Evolutionary conservation across 106 monocot genomes (phyloP).

Genomic region (Acorus calamus): DNA sequence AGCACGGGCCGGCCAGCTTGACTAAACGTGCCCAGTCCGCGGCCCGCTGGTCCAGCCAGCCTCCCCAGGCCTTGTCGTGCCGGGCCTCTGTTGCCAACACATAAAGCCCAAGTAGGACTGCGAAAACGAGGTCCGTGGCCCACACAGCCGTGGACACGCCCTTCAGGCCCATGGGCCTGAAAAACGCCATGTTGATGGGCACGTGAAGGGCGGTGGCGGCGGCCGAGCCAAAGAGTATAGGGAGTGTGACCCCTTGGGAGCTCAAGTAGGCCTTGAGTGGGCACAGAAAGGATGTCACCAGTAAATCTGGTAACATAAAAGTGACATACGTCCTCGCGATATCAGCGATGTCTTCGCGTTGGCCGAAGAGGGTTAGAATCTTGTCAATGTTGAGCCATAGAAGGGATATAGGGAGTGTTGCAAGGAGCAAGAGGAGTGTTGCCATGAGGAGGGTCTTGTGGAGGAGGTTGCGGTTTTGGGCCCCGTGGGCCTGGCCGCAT

Average conservation of each 20-base stretch:
- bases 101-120: slow-evolving; percentile 38
- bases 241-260: slow-evolving; percentile 69
- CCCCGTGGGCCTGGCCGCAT: slow-evolving; percentile 84
- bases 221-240: slow-evolving; percentile 53
- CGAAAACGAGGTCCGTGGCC: slow-evolving; percentile 48
- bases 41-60: slow-evolving; percentile 15
- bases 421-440: slow-evolving; percentile 42
- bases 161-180: slow-evolving; percentile 29
- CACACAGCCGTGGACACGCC: slow-evolving; percentile 75
- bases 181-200: slow-evolving; percentile 41
- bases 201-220: slow-evolving; percentile 49
- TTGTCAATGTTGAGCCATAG: slow-evolving; percentile 70
- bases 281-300: slow-evolving; percentile 54
- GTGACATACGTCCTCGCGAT: slow-evolving; percentile 41
- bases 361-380: slow-evolving; percentile 51
- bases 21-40: slow-evolving; percentile 27
- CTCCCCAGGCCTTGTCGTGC: background rate
- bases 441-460: slow-evolving; percentile 67
- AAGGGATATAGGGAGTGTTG: slow-evolving; percentile 54
- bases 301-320: slow-evolving; percentile 65
- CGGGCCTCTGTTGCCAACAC: slow-evolving; percentile 24
- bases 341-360: slow-evolving; percentile 39
- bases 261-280: slow-evolving; percentile 84
- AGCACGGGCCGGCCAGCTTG: slow-evolving; percentile 33
- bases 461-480: slow-evolving; percentile 56